Conservation (phyloP, 2,329 filamentous ascomycete genomes). For the Colletotrichum sp. region DNA sequence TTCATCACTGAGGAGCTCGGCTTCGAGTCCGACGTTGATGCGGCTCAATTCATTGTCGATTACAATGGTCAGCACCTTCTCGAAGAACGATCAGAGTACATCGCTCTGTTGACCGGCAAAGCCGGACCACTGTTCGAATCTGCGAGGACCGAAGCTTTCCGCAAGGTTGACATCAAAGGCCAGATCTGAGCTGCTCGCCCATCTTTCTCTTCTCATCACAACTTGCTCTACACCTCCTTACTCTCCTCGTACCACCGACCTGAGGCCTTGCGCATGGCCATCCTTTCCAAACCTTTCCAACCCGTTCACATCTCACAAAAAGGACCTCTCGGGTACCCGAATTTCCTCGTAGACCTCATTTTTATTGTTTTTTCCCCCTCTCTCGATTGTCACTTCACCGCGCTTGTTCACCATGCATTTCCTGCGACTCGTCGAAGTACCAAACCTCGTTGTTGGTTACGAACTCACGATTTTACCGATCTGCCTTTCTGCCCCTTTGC, state of each 20-base stretch:
- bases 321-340: neutral
- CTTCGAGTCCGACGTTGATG: slow-evolving; percentile 91
- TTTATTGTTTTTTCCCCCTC: slow-evolving; percentile 2
- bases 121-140: slow-evolving; percentile 75
- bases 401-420: slow-evolving; percentile 8
- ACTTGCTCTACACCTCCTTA: slow-evolving; percentile 8
- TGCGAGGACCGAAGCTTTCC: slow-evolving; percentile 76
- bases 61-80: slow-evolving; percentile 78
- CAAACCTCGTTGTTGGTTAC: neutral
- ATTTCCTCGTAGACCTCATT: slow-evolving; percentile 8
- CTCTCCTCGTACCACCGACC: neutral
- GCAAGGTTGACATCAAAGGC: slow-evolving; percentile 94
- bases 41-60: slow-evolving; percentile 87
- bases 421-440: neutral
- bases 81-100: slow-evolving; percentile 75
- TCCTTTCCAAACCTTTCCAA: neutral
- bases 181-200: slow-evolving; percentile 71
- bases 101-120: slow-evolving; percentile 77
- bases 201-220: slow-evolving; percentile 5
- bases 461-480: slow-evolving; percentile 4
- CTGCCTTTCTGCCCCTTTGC: neutral
- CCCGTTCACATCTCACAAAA: neutral
- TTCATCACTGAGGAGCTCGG: slow-evolving; percentile 96
- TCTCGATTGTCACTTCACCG: slow-evolving; percentile 4
- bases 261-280: neutral